Evolutionary conservation across 495 filamentous ascomycete species (phyloP).

Genomic region (Penicillium riverlandense): DNA sequence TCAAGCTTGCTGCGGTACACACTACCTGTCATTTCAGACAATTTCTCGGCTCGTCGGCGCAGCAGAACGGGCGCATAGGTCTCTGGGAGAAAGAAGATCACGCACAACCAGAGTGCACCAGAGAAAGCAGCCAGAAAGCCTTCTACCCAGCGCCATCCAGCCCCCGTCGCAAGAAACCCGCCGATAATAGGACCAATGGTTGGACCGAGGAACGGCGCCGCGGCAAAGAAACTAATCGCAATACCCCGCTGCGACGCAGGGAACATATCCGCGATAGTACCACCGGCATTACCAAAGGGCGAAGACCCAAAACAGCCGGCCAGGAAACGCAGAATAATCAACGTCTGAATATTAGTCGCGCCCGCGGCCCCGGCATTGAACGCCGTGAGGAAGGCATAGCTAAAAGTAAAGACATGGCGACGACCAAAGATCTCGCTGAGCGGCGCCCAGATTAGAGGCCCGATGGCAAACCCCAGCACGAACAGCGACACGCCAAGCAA

Average conservation of each 20-base stretch:
- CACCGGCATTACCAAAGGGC: slow-evolving; percentile 61
- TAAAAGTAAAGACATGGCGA: slow-evolving; percentile 56
- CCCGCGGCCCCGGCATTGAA: slow-evolving; percentile 61
- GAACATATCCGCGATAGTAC: slow-evolving; percentile 66
- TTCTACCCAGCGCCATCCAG: slow-evolving; percentile 59
- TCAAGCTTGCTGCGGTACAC: slow-evolving; percentile 41
- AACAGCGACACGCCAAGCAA: slow-evolving; percentile 47
- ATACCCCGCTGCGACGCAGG: slow-evolving; percentile 50
- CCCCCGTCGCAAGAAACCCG: slow-evolving; percentile 46
- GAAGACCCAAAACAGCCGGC: slow-evolving; percentile 68
- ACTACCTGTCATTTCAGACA: slow-evolving; percentile 43
- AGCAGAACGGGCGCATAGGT: slow-evolving; percentile 50
- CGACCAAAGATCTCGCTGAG: slow-evolving; percentile 56
- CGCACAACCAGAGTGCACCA: slow-evolving; percentile 42
- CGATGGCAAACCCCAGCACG: slow-evolving; percentile 46
- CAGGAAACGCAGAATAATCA: slow-evolving; percentile 65
- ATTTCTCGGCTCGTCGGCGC: slow-evolving; percentile 37
- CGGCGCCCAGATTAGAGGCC: slow-evolving; percentile 52
- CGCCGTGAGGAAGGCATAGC: slow-evolving; percentile 50
- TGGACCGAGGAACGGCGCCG: slow-evolving; percentile 51
- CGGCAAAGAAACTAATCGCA: slow-evolving; percentile 52
- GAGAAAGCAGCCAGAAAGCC: slow-evolving; percentile 40
- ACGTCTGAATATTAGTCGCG: slow-evolving; percentile 50
- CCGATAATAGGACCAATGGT: slow-evolving; percentile 41
- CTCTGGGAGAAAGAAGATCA: slow-evolving; percentile 42